A percentile compares a stretch with the other conserved stretches of the same genome.
Conservation (phyloP, 495 filamentous ascomycete species). For the Hypoxylon cercidicola region DNA sequence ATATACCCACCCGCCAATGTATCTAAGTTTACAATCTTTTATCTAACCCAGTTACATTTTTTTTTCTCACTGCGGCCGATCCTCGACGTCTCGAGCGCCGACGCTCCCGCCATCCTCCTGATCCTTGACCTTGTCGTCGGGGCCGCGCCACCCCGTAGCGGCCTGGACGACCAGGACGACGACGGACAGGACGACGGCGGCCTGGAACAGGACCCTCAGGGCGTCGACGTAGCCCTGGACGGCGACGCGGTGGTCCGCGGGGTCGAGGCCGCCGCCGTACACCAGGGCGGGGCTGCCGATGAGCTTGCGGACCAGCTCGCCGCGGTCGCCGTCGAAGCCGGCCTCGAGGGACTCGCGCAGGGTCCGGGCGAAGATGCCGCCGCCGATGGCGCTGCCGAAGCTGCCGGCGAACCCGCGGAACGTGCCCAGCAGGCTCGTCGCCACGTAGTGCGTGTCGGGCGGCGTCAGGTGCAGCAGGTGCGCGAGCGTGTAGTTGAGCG, state of each 20-base stretch:
- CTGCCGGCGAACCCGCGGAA: conserved; percentile 79
- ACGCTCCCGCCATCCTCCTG: conserved; percentile 14
- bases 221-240: conserved; percentile 70
- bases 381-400: conserved; percentile 80
- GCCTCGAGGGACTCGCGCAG: conserved; percentile 63
- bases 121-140: conserved; percentile 39
- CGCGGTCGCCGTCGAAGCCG: conserved; percentile 64
- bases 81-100: conserved; percentile 2
- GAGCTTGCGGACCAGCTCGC: conserved; percentile 68
- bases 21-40: too few relatives aligned
- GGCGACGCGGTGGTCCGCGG: conserved; percentile 68
- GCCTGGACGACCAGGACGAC: conserved; percentile 70
- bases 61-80: neutral
- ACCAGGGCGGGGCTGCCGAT: conserved; percentile 76
- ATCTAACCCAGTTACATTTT: neutral
- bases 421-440: conserved; percentile 74
- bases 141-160: conserved; percentile 70
- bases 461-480: conserved; percentile 76
- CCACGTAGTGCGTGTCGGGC: conserved; percentile 72
- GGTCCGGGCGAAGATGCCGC: conserved; percentile 74
- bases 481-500: conserved; percentile 80
- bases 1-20: too few relatives aligned
- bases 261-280: conserved; percentile 54
- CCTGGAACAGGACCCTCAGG: conserved; percentile 66
- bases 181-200: conserved; percentile 64